These are phyloP conservation scores for Boletus subcaerulescens DNA, from an alignment of 768 basidiomycete species.

Conservation along the genomic window DNA sequence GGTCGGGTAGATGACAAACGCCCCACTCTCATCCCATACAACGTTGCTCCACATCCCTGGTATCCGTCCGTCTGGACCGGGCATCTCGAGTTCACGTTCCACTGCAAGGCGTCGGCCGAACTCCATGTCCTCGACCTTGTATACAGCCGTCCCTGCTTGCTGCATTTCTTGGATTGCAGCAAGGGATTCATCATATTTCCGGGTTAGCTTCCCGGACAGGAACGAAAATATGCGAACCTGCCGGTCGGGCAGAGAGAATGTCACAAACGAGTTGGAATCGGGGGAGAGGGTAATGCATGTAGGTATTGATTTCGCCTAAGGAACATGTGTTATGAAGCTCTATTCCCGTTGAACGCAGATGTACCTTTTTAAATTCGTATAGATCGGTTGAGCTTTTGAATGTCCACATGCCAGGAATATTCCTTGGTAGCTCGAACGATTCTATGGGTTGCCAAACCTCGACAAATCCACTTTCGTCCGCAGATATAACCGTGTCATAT, in stretches of 20 bases:
- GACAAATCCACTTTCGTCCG: slow-evolving; percentile 91
- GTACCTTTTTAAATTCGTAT: slow-evolving; percentile 97
- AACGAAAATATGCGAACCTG: slow-evolving; percentile 94
- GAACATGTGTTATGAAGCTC: not conserved
- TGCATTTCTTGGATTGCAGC: slow-evolving; percentile 97
- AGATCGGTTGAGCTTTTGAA: slow-evolving; percentile 91
- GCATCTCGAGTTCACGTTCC: slow-evolving; percentile 87
- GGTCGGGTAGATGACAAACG: slow-evolving; percentile 91
- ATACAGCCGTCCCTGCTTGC: slow-evolving; percentile 91
- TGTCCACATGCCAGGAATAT: slow-evolving; percentile 78
- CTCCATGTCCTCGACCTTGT: slow-evolving; percentile 97
- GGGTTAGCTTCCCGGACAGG: slow-evolving; percentile 80
- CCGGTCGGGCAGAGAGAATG: slow-evolving; percentile 90
- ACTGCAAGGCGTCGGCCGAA: slow-evolving; percentile 94
- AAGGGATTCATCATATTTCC: slow-evolving; percentile 94
- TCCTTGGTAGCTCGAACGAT: slow-evolving; percentile 81
- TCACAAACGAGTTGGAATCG: slow-evolving; percentile 84
- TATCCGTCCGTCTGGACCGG: slow-evolving; percentile 66
- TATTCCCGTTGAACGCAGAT: slow-evolving; percentile 3
- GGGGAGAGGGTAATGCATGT: slow-evolving; percentile 92
- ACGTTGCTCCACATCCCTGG: slow-evolving; percentile 83
- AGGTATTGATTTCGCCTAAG: slow-evolving; percentile 84
- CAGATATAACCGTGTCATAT: slow-evolving; percentile 89
- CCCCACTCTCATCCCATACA: slow-evolving; percentile 98
- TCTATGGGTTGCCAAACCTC: slow-evolving; percentile 95